Evolutionary conservation across 2,329 filamentous ascomycete genomes (phyloP), one percentile per base, ranked within the genome.

Genomic region (Cladophialophora chaetospira): DNA sequence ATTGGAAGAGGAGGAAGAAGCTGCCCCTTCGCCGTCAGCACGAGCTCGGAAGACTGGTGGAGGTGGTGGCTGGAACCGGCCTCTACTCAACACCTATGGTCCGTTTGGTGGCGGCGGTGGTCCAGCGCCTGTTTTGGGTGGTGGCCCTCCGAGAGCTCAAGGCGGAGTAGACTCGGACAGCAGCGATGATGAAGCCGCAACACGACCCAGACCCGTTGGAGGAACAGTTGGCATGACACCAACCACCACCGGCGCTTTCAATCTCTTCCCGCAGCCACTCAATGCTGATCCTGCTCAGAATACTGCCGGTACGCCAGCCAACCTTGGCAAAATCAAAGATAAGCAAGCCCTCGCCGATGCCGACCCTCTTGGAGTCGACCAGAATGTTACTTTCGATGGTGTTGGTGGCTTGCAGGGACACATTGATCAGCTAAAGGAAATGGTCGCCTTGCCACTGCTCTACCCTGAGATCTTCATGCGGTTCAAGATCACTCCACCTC

Each of bases 371-470:
- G 94, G 94, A 8, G 91, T 99, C 29, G 92, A 97, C 69, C 78
- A 93, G 69, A 93, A 85, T 67, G 91, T 99, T 60, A 92, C 92
- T 69, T 97, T 99, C 71, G 93, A 89, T 71, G 90, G 92, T 63
- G 92, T 99, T 54, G 94, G 94, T 68, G 94, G 94, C 36, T 77
- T 99, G 42, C 87, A 96, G 70, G 88, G 90, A 31, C 93, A 97
- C 70, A 97, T 99, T 69, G 91, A 97, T 70, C 91, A 97, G 72
- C 80, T 99, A 61, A 97, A 99, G 73, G 94, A 99, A 75, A 99
- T 99, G 94, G 93, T 99, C 15, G 89, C 93, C 64, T 81, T 99
- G 59, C 94, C 94, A 2, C 77, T 99, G 17, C 82, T 97, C 4
- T 99, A 99, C 68, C 94, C 94, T 0, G 94, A 99, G 72, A 85